These are phyloP conservation scores for Globomyces sp. DNA, from an alignment of 371 early-diverging fungal species.

Conservation along the genomic window DNA sequence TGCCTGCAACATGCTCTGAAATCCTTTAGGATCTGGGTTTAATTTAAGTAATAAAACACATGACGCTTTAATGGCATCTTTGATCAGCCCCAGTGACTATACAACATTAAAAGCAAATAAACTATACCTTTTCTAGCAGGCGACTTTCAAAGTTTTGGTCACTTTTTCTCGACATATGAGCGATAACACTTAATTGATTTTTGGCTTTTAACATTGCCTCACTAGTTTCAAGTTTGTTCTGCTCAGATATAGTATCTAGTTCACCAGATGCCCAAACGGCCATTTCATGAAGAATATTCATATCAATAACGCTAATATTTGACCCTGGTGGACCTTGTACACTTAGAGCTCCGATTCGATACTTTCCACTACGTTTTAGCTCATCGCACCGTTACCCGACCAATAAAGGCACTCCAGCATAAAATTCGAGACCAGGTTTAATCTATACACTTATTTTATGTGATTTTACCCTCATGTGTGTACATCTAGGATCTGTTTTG, in stretches of 20 bases:
- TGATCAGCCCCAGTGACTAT: conserved; percentile 13
- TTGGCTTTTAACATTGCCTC: conserved; percentile 17
- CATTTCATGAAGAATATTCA: conserved; percentile 29
- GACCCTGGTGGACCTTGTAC: conserved; percentile 19
- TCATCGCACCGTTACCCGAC: neutral
- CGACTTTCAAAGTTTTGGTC: conserved; percentile 10
- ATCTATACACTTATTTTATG: neutral
- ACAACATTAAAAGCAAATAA: neutral
- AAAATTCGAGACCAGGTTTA: conserved; percentile 23
- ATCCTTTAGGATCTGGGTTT: conserved; percentile 14
- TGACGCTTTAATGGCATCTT: conserved; percentile 15
- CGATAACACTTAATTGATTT: conserved; percentile 3
- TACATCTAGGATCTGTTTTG: conserved; percentile 22
- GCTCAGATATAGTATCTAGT: conserved; percentile 21
- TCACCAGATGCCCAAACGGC: conserved; percentile 24
- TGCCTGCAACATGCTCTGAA: conserved; percentile 14
- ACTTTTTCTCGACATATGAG: neutral
- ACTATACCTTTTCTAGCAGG: conserved; percentile 12
- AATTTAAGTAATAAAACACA: conserved; percentile 14
- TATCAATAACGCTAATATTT: conserved; percentile 26
- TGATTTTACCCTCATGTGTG: conserved; percentile 16
- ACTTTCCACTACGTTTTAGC: neutral
- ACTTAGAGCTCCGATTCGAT: conserved; percentile 20
- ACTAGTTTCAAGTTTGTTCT: conserved; percentile 7
- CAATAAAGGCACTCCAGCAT: conserved; percentile 23